These are phyloP conservation scores for Aureobasidium sp. DNA, from an alignment of 2,329 filamentous ascomycete genomes.

Conservation along the genomic window DNA sequence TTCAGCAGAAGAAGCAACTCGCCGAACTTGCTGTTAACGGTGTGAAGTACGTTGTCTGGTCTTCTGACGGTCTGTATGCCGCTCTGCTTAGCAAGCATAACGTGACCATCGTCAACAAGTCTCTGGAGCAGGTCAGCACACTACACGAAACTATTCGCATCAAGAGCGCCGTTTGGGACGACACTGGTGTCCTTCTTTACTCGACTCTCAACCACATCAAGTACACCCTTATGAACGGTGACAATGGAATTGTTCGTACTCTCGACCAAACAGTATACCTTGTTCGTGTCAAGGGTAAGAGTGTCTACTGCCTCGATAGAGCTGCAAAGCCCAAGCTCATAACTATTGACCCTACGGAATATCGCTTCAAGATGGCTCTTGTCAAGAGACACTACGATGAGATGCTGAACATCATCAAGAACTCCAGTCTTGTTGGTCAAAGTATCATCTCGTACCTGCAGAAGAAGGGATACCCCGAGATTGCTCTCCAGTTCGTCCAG, in stretches of 20 bases:
- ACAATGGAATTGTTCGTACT: constrained; percentile 95
- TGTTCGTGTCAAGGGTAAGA: constrained; percentile 88
- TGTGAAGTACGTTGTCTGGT: constrained; percentile 99
- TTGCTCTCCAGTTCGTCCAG: constrained; percentile 96
- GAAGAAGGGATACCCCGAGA: constrained; percentile 98
- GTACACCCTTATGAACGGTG: constrained; percentile 90
- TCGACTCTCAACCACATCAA: constrained; percentile 98
- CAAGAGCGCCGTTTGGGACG: constrained; percentile 98
- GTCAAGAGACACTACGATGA: constrained; percentile 98
- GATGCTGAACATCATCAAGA: constrained; percentile 98
- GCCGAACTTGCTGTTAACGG: constrained; percentile 81
- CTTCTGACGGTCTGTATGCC: constrained; percentile 86
- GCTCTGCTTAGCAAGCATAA: constrained; percentile 98
- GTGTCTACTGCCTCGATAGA: constrained; percentile 88
- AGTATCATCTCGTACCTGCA: constrained; percentile 98
- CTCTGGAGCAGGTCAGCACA: constrained; percentile 92
- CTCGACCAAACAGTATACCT: constrained; percentile 96
- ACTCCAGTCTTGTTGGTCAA: constrained; percentile 89
- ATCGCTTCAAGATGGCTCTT: constrained; percentile 93
- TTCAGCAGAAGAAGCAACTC: constrained; percentile 94
- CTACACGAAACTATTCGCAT: constrained; percentile 97
- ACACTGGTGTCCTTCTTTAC: constrained; percentile 91
- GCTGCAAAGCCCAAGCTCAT: constrained; percentile 85
- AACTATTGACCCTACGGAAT: constrained; percentile 93
- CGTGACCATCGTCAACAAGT: constrained; percentile 93